Conservation (phyloP, 2,329 filamentous ascomycete genomes). For the Cladosporium velox region DNA sequence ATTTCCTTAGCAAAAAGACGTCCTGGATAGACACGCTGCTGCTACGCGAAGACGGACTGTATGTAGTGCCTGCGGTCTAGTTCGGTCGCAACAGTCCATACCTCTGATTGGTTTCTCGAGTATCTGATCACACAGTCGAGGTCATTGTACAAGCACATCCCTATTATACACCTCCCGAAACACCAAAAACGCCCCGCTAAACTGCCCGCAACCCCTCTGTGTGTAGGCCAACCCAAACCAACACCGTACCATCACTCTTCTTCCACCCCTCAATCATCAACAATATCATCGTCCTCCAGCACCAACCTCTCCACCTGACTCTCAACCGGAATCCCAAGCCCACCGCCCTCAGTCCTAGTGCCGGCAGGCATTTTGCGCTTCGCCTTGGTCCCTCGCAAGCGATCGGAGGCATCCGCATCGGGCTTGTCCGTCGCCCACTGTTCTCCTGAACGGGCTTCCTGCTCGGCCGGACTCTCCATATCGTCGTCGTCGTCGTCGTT, state of each 20-base stretch:
- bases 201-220: not conserved
- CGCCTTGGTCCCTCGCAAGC: conserved; percentile 22
- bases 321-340: conserved; percentile 30
- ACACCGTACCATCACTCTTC: not conserved
- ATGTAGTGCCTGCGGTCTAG: too few relatives aligned
- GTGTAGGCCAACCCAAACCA: too few relatives aligned
- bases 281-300: conserved; percentile 52
- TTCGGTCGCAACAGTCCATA: too few relatives aligned
- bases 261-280: conserved; percentile 38
- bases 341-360: conserved; percentile 26
- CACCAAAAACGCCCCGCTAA: conserved; percentile 3
- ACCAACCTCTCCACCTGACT: conserved; percentile 41
- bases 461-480: not conserved
- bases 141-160: not conserved
- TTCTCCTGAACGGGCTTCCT: conserved; percentile 29
- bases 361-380: conserved; percentile 20
- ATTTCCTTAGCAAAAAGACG: too few relatives aligned
- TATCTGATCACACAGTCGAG: not conserved
- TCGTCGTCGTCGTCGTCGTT: conserved; percentile 28
- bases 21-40: not conserved
- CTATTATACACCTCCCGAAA: not conserved
- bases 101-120: too few relatives aligned
- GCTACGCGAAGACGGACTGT: not conserved
- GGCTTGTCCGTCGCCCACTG: conserved; percentile 49
- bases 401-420: conserved; percentile 24